These are phyloP conservation scores for Fraxinus dipetala DNA, from an alignment of 305 asterid genomes.

Conservation along the genomic window DNA sequence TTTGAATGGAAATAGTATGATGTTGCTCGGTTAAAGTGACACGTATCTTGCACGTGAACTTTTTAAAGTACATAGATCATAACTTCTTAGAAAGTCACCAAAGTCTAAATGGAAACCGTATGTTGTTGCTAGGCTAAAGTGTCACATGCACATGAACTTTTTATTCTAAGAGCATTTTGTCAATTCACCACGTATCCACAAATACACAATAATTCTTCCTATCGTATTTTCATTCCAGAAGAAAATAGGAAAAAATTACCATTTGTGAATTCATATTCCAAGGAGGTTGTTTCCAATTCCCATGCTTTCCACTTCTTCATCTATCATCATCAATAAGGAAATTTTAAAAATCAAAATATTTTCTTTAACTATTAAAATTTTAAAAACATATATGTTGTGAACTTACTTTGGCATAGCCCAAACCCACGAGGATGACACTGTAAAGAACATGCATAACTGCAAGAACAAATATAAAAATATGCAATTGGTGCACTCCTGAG, in stretches of 20 bases:
- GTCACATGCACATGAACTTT: neutral
- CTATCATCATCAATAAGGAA: conserved; percentile 23
- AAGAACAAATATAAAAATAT: conserved; percentile 68
- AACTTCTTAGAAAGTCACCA: neutral
- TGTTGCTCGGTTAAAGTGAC: neutral
- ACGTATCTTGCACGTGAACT: neutral
- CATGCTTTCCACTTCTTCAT: conserved; percentile 75
- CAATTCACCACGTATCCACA: neutral
- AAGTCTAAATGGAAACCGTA: neutral
- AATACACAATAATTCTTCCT: neutral
- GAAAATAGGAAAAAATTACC: conserved; percentile 33
- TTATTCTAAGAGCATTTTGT: neutral
- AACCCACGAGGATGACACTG: conserved; percentile 47
- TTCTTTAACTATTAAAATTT: neutral
- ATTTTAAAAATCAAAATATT: neutral
- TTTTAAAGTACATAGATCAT: neutral
- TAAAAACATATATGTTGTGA: neutral
- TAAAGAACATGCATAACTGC: conserved; percentile 66
- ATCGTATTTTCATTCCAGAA: neutral
- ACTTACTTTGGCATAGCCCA: conserved; percentile 63
- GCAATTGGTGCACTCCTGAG: conserved; percentile 62
- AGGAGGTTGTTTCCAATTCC: conserved; percentile 65
- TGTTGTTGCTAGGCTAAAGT: neutral
- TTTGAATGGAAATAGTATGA: neutral
- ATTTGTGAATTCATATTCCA: conserved; percentile 58